Percentiles rank a stretch among this genome's conserved stretches.
Conservation (phyloP, 2,329 filamentous ascomycete species). For the Ilyonectria robusta region DNA sequence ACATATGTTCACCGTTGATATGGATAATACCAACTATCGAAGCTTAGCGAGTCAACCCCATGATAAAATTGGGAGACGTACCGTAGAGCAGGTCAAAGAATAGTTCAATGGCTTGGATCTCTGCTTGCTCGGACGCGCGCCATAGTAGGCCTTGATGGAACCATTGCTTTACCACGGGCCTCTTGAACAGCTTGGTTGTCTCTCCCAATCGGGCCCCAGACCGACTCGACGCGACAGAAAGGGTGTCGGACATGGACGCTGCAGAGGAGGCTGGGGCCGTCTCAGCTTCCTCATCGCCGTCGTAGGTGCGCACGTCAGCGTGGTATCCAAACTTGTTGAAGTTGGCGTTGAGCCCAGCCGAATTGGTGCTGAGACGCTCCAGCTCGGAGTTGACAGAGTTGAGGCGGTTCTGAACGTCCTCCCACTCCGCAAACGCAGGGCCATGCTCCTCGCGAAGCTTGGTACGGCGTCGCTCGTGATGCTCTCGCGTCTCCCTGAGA, state of each 20-base stretch:
- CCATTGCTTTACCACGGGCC: conserved; percentile 74
- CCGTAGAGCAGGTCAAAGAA: conserved; percentile 75
- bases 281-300: conserved; percentile 44
- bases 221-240: conserved; percentile 43
- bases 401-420: conserved; percentile 67
- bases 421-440: conserved; percentile 68
- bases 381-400: conserved; percentile 67
- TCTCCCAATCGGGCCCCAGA: conserved; percentile 52
- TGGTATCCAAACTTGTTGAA: conserved; percentile 76
- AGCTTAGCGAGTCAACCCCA: conserved; percentile 8
- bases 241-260: conserved; percentile 41
- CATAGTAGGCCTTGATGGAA: conserved; percentile 76
- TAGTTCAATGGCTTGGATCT: conserved; percentile 75
- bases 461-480: conserved; percentile 65
- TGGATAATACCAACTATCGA: conserved; percentile 71
- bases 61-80: conserved; percentile 32
- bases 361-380: conserved; percentile 66
- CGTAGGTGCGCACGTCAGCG: conserved; percentile 67
- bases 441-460: conserved; percentile 64
- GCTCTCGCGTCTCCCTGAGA: conserved; percentile 64
- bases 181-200: conserved; percentile 70
- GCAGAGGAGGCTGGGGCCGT: conserved; percentile 33
- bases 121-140: conserved; percentile 70
- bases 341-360: conserved; percentile 70
- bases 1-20: conserved; percentile 72